Evolutionary conservation across 805 yeast species (phyloP).

Genomic region (Lipomyces starkeyi): DNA sequence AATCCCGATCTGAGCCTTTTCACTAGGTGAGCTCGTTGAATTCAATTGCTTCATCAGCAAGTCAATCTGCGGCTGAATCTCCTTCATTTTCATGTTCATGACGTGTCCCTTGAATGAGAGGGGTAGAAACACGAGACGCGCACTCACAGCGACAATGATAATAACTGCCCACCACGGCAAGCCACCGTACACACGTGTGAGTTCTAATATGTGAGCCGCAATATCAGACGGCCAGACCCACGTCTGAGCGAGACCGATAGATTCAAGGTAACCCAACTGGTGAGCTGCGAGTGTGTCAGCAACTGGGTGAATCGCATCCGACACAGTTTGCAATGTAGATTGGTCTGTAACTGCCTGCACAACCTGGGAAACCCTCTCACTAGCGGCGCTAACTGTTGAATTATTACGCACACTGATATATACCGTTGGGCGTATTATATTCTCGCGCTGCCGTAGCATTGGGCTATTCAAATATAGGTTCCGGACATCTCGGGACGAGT

Average conservation of each 20-base stretch:
- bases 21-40: constrained; percentile 51
- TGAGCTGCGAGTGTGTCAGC: constrained; percentile 43
- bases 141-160: constrained; percentile 68
- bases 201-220: constrained; percentile 77
- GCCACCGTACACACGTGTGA: constrained; percentile 82
- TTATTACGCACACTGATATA: neutral
- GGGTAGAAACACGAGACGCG: constrained; percentile 77
- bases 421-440: neutral
- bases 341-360: neutral
- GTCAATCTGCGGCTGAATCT: constrained; percentile 76
- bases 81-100: constrained; percentile 76
- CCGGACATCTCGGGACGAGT: neutral
- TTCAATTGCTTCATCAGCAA: constrained; percentile 43
- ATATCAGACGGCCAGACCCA: constrained; percentile 88
- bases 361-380: neutral
- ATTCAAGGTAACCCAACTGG: constrained; percentile 83
- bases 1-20: constrained; percentile 56
- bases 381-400: neutral
- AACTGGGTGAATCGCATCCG: neutral
- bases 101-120: constrained; percentile 80
- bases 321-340: neutral
- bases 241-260: constrained; percentile 84
- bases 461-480: neutral
- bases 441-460: neutral
- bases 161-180: constrained; percentile 98